A percentile compares a stretch with the other conserved stretches of the same genome.
Conservation (phyloP, 2,329 filamentous ascomycete genomes). For the Chaetoscypha palmicola region DNA sequence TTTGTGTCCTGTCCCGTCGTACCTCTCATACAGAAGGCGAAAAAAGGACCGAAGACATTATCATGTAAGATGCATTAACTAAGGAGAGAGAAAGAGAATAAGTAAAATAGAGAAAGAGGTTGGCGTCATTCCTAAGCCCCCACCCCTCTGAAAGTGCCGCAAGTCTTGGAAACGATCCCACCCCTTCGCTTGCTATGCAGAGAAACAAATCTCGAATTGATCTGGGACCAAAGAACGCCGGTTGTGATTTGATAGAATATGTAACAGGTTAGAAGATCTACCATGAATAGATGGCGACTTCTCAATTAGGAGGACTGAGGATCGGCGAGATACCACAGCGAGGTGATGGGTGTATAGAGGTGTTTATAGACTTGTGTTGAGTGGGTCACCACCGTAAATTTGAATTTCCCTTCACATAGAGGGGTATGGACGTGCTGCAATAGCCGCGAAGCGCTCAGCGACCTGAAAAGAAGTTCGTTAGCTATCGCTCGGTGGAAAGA, state of each 20-base stretch:
- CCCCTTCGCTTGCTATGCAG: conserved; percentile 33
- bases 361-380: not conserved
- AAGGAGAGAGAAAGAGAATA: conserved; percentile 13
- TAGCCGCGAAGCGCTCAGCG: conserved; percentile 27
- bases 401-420: conserved; percentile 10
- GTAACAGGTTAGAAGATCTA: conserved; percentile 26
- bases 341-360: not conserved
- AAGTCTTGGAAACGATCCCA: conserved; percentile 26
- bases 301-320: conserved; percentile 2
- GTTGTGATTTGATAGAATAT: conserved; percentile 28
- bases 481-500: not conserved
- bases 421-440: conserved; percentile 21
- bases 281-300: conserved; percentile 5
- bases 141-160: conserved; percentile 20
- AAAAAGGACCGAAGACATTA: conserved; percentile 26
- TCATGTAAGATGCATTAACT: conserved; percentile 30
- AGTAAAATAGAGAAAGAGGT: conserved; percentile 7
- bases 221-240: conserved; percentile 28
- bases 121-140: conserved; percentile 18
- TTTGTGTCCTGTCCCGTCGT: not conserved
- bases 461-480: conserved; percentile 22
- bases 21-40: conserved; percentile 4
- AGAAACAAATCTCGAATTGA: conserved; percentile 27
- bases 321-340: not conserved
- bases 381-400: not conserved